Conservation (phyloP, 345 rosid species). For the Aquilaria yunnanensis region DNA sequence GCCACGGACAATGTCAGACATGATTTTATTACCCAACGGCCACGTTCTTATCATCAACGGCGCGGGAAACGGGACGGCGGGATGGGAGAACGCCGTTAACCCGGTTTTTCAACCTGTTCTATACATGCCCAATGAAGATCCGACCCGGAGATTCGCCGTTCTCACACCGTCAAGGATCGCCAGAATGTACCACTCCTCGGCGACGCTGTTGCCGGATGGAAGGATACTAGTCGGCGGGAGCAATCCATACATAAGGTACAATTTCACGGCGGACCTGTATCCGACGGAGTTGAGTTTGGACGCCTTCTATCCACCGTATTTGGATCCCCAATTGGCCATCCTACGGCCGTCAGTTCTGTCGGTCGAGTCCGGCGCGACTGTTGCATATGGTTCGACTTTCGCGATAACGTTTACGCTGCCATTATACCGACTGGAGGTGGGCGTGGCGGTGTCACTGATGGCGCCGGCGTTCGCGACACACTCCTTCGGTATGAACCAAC, state of each 20-base stretch:
- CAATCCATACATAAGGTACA: slow-evolving; percentile 65
- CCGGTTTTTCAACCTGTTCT: slow-evolving; percentile 68
- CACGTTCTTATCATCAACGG: slow-evolving; percentile 64
- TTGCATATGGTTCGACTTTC: slow-evolving; percentile 31
- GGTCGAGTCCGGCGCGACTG: slow-evolving; percentile 33
- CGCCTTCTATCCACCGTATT: slow-evolving; percentile 65
- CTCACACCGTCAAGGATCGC: slow-evolving; percentile 41
- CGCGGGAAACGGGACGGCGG: slow-evolving; percentile 71
- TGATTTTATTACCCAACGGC: slow-evolving; percentile 60
- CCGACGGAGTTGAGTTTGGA: slow-evolving; percentile 79
- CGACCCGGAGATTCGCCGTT: slow-evolving; percentile 46
- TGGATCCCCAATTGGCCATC: slow-evolving; percentile 28
- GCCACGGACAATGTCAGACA: slow-evolving; percentile 71
- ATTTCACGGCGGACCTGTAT: slow-evolving; percentile 56
- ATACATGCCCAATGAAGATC: slow-evolving; percentile 42
- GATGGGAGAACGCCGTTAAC: slow-evolving; percentile 65
- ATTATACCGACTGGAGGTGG: slow-evolving; percentile 10
- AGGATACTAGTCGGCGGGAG: slow-evolving; percentile 83
- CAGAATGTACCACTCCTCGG: slow-evolving; percentile 80
- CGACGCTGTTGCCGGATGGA: slow-evolving; percentile 64
- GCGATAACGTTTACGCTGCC: slow-evolving; percentile 35
- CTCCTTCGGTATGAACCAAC: slow-evolving; percentile 51
- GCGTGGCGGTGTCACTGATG: slow-evolving; percentile 24
- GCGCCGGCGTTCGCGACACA: slow-evolving; percentile 58
- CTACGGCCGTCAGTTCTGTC: slow-evolving; percentile 55